Evolutionary conservation across 2,329 filamentous ascomycete genomes (phyloP).

Genomic region (Pleoardoris graminearum): DNA sequence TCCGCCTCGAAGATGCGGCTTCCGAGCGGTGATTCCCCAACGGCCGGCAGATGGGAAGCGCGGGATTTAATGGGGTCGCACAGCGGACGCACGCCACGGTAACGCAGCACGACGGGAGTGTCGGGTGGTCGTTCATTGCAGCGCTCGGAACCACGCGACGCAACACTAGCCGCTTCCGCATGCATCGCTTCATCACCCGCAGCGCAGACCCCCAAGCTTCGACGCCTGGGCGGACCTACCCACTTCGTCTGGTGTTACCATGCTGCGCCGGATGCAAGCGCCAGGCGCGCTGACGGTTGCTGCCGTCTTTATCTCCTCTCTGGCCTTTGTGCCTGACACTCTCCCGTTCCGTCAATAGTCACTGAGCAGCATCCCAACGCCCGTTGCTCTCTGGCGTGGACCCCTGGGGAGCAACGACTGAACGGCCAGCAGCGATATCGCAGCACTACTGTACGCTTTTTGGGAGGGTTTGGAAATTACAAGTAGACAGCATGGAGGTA

Average conservation of each 20-base stretch:
- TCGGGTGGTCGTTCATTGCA: neutral
- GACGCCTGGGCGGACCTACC: constrained; percentile 5
- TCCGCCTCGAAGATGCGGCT: neutral
- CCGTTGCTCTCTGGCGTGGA: neutral
- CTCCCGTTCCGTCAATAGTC: neutral
- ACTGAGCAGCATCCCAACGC: neutral
- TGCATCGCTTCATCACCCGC: constrained; percentile 1
- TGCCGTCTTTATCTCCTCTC: constrained; percentile 1
- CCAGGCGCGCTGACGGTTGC: constrained; percentile 4
- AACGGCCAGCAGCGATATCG: neutral
- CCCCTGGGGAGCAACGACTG: neutral
- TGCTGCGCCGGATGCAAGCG: constrained; percentile 4
- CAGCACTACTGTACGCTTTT: neutral
- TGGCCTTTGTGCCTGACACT: neutral
- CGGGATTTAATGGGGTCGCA: constrained; percentile 1
- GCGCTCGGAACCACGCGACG: neutral
- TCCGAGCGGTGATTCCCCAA: neutral
- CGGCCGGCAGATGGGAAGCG: neutral
- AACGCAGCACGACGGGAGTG: neutral
- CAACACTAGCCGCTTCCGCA: constrained; percentile 4
- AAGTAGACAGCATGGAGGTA: constrained; percentile 2
- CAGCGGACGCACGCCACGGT: neutral
- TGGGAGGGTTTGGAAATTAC: neutral
- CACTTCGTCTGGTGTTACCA: neutral
- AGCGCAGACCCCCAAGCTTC: neutral